Evolutionary conservation across 2,329 filamentous ascomycete species (phyloP), one percentile per base, ranked within the genome.

Genomic region (Claviceps sp.): DNA sequence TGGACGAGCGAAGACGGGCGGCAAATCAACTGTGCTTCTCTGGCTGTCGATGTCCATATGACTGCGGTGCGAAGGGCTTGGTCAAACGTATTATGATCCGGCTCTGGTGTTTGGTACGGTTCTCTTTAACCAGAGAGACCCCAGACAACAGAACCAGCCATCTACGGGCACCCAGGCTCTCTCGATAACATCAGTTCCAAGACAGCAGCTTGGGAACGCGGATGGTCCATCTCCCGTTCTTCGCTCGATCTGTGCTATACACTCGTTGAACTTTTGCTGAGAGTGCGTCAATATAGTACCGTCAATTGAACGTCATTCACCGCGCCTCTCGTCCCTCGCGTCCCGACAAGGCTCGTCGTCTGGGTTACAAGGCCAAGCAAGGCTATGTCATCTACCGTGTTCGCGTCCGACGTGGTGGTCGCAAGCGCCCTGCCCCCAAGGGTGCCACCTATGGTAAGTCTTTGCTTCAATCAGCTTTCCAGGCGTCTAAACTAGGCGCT

Each of bases 361-460:
- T 98, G 66, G 93, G 93, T 69, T 98, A 98, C 89, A 98, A 98
- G 88, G 93, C 94, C 81, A 98, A 98, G 89, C 93, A 98, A 81
- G 93, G 93, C 76, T 98, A 97, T 82, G 93, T 98, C 72, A 89
- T 98, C 86, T 98, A 98, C 86, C 93, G 93, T 73, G 83, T 94
- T 71, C 93, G 93, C 72, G 93, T 98, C 67, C 87, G 93, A 74
- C 89, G 93, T 75, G 93, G 93, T 85, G 93, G 93, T 70, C 89
- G 93, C 82, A 98, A 98, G 90, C 82, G 82, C 75, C 93, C 91
- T 67, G 89, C 82, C 59, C 82, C 86, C 69, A 95, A 95, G 89
- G 93, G 93, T 85, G 93, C 93, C 75, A 98, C 93, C 65, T 98
- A 93, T 75, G 93, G 90, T 95, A 82, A 67, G 22, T 34, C n/a